Percentiles rank a stretch among this genome's conserved stretches.
Conservation (phyloP, 2,329 filamentous ascomycete genomes). For the Aquanectria penicillioides region DNA sequence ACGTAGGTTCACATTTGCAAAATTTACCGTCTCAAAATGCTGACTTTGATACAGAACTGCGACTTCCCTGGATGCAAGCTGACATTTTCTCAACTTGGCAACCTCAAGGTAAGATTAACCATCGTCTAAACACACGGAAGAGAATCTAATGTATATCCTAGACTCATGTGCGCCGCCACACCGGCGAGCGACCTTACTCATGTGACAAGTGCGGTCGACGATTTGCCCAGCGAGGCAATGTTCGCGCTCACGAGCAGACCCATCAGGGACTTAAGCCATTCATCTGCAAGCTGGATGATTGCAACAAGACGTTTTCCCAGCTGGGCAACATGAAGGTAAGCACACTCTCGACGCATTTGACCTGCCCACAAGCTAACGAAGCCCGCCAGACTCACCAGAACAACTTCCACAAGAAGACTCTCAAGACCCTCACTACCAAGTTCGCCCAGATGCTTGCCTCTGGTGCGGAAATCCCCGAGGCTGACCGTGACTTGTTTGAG, state of each 20-base stretch:
- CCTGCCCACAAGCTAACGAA: slow-evolving; percentile 9
- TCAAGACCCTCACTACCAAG: slow-evolving; percentile 74
- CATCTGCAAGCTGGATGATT: slow-evolving; percentile 82
- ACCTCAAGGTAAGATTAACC: slow-evolving; percentile 83
- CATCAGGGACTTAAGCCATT: slow-evolving; percentile 83
- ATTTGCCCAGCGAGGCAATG: slow-evolving; percentile 88
- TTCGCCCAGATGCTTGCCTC: slow-evolving; percentile 72
- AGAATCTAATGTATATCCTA: slow-evolving; percentile 44
- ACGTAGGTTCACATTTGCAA: slow-evolving; percentile 66
- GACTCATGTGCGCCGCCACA: slow-evolving; percentile 90
- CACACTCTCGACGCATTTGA: slow-evolving; percentile 23
- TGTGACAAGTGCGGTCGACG: slow-evolving; percentile 83
- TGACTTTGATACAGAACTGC: slow-evolving; percentile 66
- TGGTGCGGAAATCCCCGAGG: slow-evolving; percentile 63
- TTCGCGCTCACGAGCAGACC: slow-evolving; percentile 83
- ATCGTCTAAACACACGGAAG: background rate
- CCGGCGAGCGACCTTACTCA: slow-evolving; percentile 84
- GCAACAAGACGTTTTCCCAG: slow-evolving; percentile 88
- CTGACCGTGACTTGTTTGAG: slow-evolving; percentile 80
- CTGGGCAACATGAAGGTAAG: slow-evolving; percentile 88
- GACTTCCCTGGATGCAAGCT: slow-evolving; percentile 78
- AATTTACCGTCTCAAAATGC: slow-evolving; percentile 19
- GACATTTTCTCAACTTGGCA: slow-evolving; percentile 88
- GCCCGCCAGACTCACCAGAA: slow-evolving; percentile 87
- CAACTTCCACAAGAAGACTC: slow-evolving; percentile 84